Evolutionary conservation across 192 early-diverging fungal species (phyloP).

Genomic region (Backusella psychrophila): DNA sequence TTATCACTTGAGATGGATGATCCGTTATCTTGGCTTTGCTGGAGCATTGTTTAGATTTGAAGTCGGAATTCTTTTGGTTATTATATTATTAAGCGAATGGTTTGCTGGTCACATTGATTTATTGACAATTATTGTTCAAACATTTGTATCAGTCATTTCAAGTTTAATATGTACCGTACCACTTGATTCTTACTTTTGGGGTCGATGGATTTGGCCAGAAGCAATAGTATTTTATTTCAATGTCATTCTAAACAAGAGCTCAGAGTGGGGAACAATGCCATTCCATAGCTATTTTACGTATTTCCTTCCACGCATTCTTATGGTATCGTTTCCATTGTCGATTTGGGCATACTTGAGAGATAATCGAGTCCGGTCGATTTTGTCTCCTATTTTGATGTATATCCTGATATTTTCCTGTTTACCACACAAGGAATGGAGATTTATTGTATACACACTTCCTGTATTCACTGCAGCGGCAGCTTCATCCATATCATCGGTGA

Average conservation of each 20-base stretch:
- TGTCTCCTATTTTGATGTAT: conserved; percentile 56
- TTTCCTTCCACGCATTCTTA: conserved; percentile 75
- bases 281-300: conserved; percentile 67
- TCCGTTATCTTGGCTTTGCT: conserved; percentile 42
- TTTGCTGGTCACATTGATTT: conserved; percentile 12
- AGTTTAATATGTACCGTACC: conserved; percentile 44
- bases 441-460: conserved; percentile 85
- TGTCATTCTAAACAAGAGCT: conserved; percentile 58
- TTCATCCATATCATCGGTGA: conserved; percentile 42
- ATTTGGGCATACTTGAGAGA: conserved; percentile 46
- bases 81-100: conserved; percentile 41
- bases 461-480: conserved; percentile 75
- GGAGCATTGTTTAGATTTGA: conserved; percentile 57
- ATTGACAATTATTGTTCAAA: conserved; percentile 22
- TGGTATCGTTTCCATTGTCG: conserved; percentile 68
- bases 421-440: conserved; percentile 96
- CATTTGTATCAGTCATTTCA: conserved; percentile 19
- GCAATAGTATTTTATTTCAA: conserved; percentile 75
- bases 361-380: conserved; percentile 45
- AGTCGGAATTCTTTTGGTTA: conserved; percentile 38
- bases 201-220: conserved; percentile 70
- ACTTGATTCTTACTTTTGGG: conserved; percentile 82
- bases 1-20: conserved; percentile 36
- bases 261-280: conserved; percentile 74
- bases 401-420: conserved; percentile 70